Evolutionary conservation across 2,329 filamentous ascomycete species (phyloP).

Genomic region (Dothideomycetes sp.): DNA sequence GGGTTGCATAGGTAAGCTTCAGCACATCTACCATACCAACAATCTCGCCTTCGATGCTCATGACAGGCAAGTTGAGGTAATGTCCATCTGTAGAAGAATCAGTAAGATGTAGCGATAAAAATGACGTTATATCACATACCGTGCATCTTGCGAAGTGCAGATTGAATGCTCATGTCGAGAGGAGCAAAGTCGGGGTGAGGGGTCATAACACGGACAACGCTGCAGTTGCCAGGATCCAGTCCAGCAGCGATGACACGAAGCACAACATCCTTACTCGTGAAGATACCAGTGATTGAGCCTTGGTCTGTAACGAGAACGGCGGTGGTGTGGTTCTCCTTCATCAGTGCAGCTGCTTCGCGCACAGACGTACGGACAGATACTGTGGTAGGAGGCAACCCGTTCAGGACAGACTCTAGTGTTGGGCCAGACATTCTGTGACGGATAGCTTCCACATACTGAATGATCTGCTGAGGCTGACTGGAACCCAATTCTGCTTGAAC

Average conservation of each 20-base stretch:
- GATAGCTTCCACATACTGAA: constrained; percentile 95
- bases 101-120: constrained; percentile 13
- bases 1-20: constrained; percentile 93
- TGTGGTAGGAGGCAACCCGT: constrained; percentile 82
- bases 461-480: constrained; percentile 95
- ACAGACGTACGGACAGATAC: constrained; percentile 94
- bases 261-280: constrained; percentile 98
- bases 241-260: constrained; percentile 95
- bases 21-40: constrained; percentile 99
- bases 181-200: constrained; percentile 97
- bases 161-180: constrained; percentile 98
- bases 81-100: constrained; percentile 63
- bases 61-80: constrained; percentile 94
- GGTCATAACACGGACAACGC: constrained; percentile 97
- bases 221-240: constrained; percentile 87
- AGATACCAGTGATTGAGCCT: constrained; percentile 95
- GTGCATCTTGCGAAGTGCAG: constrained; percentile 97
- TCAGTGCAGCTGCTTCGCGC: constrained; percentile 85
- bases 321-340: constrained; percentile 99
- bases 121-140: constrained; percentile 48
- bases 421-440: constrained; percentile 96
- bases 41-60: constrained; percentile 92
- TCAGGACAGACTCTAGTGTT: constrained; percentile 87
- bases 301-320: constrained; percentile 94
- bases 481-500: constrained; percentile 94